Evolutionary conservation across 495 filamentous ascomycete genomes (phyloP), one percentile per base, ranked within the genome.

Genomic region (Neurospora cerealis): DNA sequence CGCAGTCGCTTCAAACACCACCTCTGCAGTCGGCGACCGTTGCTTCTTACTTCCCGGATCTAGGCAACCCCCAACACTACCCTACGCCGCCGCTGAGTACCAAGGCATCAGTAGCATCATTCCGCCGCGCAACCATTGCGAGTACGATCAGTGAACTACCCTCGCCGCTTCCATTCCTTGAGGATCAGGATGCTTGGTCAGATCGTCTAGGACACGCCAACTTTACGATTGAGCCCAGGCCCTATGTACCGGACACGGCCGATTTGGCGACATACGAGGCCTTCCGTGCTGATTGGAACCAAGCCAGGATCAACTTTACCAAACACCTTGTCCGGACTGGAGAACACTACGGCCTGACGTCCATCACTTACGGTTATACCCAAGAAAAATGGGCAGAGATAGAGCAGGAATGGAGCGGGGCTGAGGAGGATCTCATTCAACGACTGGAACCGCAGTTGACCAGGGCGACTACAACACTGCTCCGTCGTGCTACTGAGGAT

Each of bases 151-250:
- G 77, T 37, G 85, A 87, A 24, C 73, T 83, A 0, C 80, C 83
- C 7, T 79, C 80, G 0, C 82, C 82, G 9, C 89, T 93, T 13
- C 86, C 87, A 5, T 82, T 87, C 21, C 83, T 93, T 0, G 86
- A 88, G 7, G 89, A 92, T 70, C 85, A 88, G 32, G 94, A 98
- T 80, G 86, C 89, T 73, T 97, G 94, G 94, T 89, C 93, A 7
- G 87, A 89, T 76, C 90, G 89, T 73, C 88, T 98, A 4, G 94
- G 94, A 17, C 94, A 98, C 79, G 93, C 94, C 62, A 97, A 98
- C 79, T 98, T 95, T 82, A 94, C 88, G 77, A 96, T 98, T 74
- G 84, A 90, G 19, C 94, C 94, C 2, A 90, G 89, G 78, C 94
- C 94, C 0, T 97, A 98, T 77, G 76, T 86, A 13, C 92, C 93